Evolutionary conservation across 2,329 filamentous ascomycete genomes (phyloP).

Genomic region (Stylonectria norvegica): DNA sequence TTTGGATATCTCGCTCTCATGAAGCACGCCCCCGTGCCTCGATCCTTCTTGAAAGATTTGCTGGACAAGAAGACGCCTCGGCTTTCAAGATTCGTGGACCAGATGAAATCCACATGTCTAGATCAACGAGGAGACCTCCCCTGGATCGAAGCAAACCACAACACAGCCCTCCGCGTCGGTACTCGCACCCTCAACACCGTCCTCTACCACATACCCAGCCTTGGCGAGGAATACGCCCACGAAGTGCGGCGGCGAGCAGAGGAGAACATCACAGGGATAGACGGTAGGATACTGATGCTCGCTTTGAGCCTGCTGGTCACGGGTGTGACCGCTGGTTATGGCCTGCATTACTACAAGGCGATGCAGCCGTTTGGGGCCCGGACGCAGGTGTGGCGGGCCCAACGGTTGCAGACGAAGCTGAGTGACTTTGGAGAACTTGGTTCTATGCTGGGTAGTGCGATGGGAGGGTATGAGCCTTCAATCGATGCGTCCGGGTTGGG

Average conservation of each 20-base stretch:
- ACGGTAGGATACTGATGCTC: constrained; percentile 32
- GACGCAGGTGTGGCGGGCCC: constrained; percentile 41
- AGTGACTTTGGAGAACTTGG: constrained; percentile 47
- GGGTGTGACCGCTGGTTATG: constrained; percentile 39
- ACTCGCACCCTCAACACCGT: constrained; percentile 34
- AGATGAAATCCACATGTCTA: constrained; percentile 25
- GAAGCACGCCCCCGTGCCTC: constrained; percentile 48
- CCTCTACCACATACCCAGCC: constrained; percentile 33
- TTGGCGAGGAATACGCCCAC: constrained; percentile 35
- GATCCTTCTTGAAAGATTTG: constrained; percentile 41
- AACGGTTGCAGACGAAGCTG: constrained; percentile 31
- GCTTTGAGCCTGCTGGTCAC: constrained; percentile 34
- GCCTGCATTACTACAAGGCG: constrained; percentile 38
- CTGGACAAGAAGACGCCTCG: constrained; percentile 32
- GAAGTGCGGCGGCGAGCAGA: constrained; percentile 38
- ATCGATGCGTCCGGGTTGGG: constrained; percentile 11
- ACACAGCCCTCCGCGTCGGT: constrained; percentile 23
- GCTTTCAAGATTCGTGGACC: constrained; percentile 32
- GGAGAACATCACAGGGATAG: constrained; percentile 30
- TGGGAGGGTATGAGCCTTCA: constrained; percentile 26
- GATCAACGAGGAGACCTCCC: constrained; percentile 23
- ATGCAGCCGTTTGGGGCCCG: constrained; percentile 45
- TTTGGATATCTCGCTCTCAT: constrained; percentile 78
- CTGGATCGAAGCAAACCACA: constrained; percentile 22
- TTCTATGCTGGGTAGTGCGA: constrained; percentile 38